Evolutionary conservation across 192 early-diverging fungal species (phyloP).

Genomic region (Backusella tuberculispora): DNA sequence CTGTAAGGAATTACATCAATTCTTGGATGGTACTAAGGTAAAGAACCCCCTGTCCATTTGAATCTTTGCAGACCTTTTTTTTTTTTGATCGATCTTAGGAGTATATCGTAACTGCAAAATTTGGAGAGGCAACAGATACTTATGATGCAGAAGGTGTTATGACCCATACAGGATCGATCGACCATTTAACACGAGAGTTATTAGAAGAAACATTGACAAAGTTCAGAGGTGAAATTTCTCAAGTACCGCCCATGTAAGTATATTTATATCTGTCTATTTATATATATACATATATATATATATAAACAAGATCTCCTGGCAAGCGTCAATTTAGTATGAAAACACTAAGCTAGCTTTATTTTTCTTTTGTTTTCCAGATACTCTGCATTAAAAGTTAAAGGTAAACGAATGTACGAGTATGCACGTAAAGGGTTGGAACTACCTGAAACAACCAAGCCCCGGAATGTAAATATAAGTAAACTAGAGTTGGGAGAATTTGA

Average conservation of each 20-base stretch:
- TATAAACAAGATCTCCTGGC: no score
- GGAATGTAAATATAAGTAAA: conserved; percentile 44
- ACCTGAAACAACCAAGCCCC: conserved; percentile 46
- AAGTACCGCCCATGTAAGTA: conserved; percentile 67
- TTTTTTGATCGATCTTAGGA: conserved; percentile 18
- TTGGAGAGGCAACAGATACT: conserved; percentile 64
- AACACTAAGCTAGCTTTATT: no score
- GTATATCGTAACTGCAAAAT: conserved; percentile 54
- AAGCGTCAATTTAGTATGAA: no score
- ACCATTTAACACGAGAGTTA: conserved; percentile 45
- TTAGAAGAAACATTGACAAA: conserved; percentile 45
- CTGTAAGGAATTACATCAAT: conserved; percentile 54
- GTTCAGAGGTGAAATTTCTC: conserved; percentile 64
- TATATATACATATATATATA: no score
- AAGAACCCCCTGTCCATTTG: background rate
- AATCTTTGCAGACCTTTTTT: background rate
- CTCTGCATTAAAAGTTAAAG: conserved; percentile 70
- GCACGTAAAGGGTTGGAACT: conserved; percentile 55
- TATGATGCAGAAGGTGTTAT: conserved; percentile 60
- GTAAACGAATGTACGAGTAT: conserved; percentile 73
- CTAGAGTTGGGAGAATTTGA: conserved; percentile 46
- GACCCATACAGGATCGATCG: conserved; percentile 32
- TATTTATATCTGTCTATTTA: background rate
- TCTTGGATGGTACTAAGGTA: conserved; percentile 52
- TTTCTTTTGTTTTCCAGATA: conserved; percentile 45